Evolutionary conservation across 2,329 filamentous ascomycete species (phyloP), one percentile per base, ranked within the genome.

Genomic region (Achaetomium macrosporum): DNA sequence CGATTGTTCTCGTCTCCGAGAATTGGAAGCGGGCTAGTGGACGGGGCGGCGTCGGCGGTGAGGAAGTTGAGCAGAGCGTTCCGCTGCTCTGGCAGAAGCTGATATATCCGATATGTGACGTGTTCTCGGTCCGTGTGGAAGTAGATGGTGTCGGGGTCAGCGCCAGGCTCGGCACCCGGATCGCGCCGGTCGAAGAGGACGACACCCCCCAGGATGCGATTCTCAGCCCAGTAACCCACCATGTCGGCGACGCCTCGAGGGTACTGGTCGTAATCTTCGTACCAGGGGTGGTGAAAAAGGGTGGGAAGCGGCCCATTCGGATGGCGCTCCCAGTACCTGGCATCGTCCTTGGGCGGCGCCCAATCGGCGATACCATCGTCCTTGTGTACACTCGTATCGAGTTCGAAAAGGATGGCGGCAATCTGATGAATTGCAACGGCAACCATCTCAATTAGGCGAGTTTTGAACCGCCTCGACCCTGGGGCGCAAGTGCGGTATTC

Each of bases 171-270:
- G 13, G 12, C 17, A 5, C 43, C 31, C 19, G 43, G 50, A 13
- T 47, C 13, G 8, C 50, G 50, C 19, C 59, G 49, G 47, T 63
- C 60, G 31, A 64, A 64, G 13, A 61, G 17, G 3, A 56, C 51
- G 12, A 63, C 62, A 8, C 62, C 60, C 19, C 61, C 61, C 1
- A 63, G 39, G 36, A 63, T 61, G 37, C 61, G 60, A 1, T 43
- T 48, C 47, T 63, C 61, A 15, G 57, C 62, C 60, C 59, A 64
- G 50, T 63, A 64, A n/a, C 58, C 62, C 6, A 62, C 58, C 25
- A 59, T 52, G 42, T 63, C 60, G 15, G 59, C 62, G 8, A 59
- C 49, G 12, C 51, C 54, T 11, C 59, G 42, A 15, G 61, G 60
- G 29, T 63, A 64, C 16, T 58, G 51, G 9, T 57, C 54, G 37